Percentiles rank a stretch among this genome's conserved stretches.
These are phyloP conservation scores for Chlamydomonas sp. DNA, from an alignment of 139 green algal species.

Conservation along the genomic window DNA sequence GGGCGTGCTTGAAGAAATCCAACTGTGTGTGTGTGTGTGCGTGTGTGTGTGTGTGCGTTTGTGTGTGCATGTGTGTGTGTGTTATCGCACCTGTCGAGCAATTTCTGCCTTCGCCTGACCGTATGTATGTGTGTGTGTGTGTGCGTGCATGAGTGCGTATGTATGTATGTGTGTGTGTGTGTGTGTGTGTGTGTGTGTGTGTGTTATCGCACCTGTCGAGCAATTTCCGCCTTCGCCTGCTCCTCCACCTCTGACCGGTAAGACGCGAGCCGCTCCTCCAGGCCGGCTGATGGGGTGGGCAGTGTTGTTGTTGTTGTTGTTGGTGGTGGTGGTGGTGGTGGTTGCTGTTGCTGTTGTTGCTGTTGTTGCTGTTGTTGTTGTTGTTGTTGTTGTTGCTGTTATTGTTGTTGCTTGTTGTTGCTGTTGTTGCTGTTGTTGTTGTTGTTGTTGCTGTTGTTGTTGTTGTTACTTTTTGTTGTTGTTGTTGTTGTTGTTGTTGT, in stretches of 20 bases:
- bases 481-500: too few relatives aligned
- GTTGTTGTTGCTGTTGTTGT: neutral
- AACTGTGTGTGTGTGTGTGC: too few relatives aligned
- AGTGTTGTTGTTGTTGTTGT: too few relatives aligned
- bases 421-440: neutral
- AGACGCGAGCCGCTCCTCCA: constrained; percentile 42
- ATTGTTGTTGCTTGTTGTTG: too few relatives aligned
- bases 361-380: neutral
- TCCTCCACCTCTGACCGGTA: constrained; percentile 45
- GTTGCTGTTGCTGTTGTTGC: neutral
- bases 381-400: neutral
- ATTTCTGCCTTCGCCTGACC: neutral
- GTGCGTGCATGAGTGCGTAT: neutral
- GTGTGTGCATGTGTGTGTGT: neutral
- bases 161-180: neutral
- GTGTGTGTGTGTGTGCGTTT: neutral
- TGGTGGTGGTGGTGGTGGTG: too few relatives aligned
- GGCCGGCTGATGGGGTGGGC: neutral
- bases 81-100: neutral
- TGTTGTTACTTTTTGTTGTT: too few relatives aligned
- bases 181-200: neutral
- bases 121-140: neutral
- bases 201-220: constrained; percentile 21
- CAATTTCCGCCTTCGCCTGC: constrained; percentile 32
- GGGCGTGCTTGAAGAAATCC: too few relatives aligned